Conservation (phyloP, 2,329 filamentous ascomycete genomes). For the Beauveria bassiana region DNA sequence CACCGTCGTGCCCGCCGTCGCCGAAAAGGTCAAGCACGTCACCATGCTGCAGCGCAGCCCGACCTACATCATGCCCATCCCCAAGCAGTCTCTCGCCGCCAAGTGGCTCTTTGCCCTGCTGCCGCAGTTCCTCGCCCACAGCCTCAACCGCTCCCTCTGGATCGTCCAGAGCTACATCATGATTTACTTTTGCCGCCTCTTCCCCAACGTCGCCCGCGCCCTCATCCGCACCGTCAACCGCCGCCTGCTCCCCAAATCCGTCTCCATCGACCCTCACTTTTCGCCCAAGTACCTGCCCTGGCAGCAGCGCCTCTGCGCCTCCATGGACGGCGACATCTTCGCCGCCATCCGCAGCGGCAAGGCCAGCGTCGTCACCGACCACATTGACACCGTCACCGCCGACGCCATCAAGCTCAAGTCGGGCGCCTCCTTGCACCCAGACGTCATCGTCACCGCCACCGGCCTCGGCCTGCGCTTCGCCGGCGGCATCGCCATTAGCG, state of each 20-base stretch:
- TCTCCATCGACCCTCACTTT: slow-evolving; percentile 47
- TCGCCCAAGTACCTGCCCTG: slow-evolving; percentile 49
- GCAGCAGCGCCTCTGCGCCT: slow-evolving; percentile 64
- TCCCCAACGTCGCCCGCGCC: slow-evolving; percentile 36
- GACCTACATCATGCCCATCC: slow-evolving; percentile 47
- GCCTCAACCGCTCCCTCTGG: slow-evolving; percentile 39
- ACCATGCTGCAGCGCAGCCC: slow-evolving; percentile 67
- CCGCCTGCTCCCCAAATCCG: slow-evolving; percentile 37
- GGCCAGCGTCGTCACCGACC: slow-evolving; percentile 35
- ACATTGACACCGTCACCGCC: slow-evolving; percentile 37
- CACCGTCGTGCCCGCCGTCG: slow-evolving; percentile 55
- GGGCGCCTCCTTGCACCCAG: slow-evolving; percentile 41
- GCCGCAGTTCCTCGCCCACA: slow-evolving; percentile 35
- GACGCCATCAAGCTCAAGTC: slow-evolving; percentile 36
- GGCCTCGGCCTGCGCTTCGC: slow-evolving; percentile 50
- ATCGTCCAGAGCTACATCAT: slow-evolving; percentile 33
- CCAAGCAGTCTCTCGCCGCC: slow-evolving; percentile 29
- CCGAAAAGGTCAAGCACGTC: slow-evolving; percentile 48
- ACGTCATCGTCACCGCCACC: slow-evolving; percentile 59
- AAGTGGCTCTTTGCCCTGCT: slow-evolving; percentile 30
- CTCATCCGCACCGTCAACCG: slow-evolving; percentile 35
- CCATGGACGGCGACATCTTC: slow-evolving; percentile 39
- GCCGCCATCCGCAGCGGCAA: slow-evolving; percentile 30
- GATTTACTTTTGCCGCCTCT: slow-evolving; percentile 40
- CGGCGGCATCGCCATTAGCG: slow-evolving; percentile 39